Base-by-base conservation (phyloP, 1,284 basidiomycete species). In the Irpex sp. region DNA sequence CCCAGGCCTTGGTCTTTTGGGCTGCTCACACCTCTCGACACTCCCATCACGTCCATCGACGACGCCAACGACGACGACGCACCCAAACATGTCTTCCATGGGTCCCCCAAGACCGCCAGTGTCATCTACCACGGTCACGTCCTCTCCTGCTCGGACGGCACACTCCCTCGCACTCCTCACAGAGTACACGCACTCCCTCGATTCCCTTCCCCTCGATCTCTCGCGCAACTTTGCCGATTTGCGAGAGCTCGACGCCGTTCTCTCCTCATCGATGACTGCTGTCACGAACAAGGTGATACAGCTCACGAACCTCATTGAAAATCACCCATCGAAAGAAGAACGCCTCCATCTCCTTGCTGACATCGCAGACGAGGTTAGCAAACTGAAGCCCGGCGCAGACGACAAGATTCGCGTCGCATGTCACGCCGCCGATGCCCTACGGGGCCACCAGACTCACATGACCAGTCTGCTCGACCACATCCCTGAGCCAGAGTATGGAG, bases 401-500 rank as follows among this genome's bases (percentile, higher is more conserved):
- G 97, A 99, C 87, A 99, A 99, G 83, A 98, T 99, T 74, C 87
- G 96, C 71, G 96, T 98, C 64, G 96, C 96, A 8, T 94, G 92
- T 68, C 92, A 92, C 69, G 96, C 96, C 8, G 94, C 95, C 61
- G 97, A 99, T 78, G 93, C 87, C 77, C 84, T 97, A 73, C 86
- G 87, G 67, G 78, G 81, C 4, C 92, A 96, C 75, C 82, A 85
- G 62, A 74, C 77, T 61, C 90, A 96, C 73, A 87, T 96, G 72
- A 79, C 81, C 57, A 77, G 79, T 19, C 81, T 93, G 17, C 78
- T 89, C n/a, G 79, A 86, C 73, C 78, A 83, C 68, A 74, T 91
- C n/a, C 89, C 91, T 21, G 89, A 92, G 70, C 69, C 81, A 2
- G 70, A 72, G 64, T 75, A 72, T 58, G 62, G 63, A 38, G 68